Conservation (phyloP, 495 filamentous ascomycete genomes). For the Daldinia loculata region DNA sequence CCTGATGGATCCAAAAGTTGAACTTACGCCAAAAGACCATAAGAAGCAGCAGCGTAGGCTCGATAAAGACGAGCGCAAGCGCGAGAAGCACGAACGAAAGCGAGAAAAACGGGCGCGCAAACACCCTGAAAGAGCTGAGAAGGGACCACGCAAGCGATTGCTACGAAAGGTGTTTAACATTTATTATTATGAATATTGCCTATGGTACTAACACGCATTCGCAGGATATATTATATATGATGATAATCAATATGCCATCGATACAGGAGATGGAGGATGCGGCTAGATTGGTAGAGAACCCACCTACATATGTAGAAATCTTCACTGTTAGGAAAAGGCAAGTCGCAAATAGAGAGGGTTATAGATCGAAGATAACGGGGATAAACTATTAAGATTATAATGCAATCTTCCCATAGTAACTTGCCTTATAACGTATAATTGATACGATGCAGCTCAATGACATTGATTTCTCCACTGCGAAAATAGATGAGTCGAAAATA, state of each 20-base stretch:
- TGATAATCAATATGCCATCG: slow-evolving; percentile 33
- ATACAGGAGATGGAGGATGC: slow-evolving; percentile 32
- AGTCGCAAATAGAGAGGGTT: too few relatives aligned
- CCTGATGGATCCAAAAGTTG: slow-evolving; percentile 25
- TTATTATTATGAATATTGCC: too few relatives aligned
- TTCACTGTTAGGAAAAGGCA: too few relatives aligned
- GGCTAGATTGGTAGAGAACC: not conserved
- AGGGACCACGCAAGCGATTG: slow-evolving; percentile 17
- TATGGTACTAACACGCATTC: too few relatives aligned
- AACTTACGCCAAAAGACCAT: slow-evolving; percentile 27
- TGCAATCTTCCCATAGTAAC: too few relatives aligned
- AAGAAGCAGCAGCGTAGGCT: slow-evolving; percentile 20
- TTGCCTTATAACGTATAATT: too few relatives aligned
- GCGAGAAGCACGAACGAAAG: slow-evolving; percentile 24
- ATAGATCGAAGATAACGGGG: too few relatives aligned
- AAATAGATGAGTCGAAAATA: too few relatives aligned
- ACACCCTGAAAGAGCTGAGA: slow-evolving; percentile 19
- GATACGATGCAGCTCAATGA: too few relatives aligned
- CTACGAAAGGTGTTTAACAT: slow-evolving; percentile 14
- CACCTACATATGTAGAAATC: too few relatives aligned
- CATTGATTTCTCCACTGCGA: too few relatives aligned
- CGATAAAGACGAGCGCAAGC: slow-evolving; percentile 24
- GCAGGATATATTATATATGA: slow-evolving; percentile 29
- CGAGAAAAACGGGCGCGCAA: slow-evolving; percentile 16
- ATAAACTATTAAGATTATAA: too few relatives aligned